Evolutionary conservation across 768 basidiomycete species (phyloP).

Genomic region (Cystobasidium tubakii): DNA sequence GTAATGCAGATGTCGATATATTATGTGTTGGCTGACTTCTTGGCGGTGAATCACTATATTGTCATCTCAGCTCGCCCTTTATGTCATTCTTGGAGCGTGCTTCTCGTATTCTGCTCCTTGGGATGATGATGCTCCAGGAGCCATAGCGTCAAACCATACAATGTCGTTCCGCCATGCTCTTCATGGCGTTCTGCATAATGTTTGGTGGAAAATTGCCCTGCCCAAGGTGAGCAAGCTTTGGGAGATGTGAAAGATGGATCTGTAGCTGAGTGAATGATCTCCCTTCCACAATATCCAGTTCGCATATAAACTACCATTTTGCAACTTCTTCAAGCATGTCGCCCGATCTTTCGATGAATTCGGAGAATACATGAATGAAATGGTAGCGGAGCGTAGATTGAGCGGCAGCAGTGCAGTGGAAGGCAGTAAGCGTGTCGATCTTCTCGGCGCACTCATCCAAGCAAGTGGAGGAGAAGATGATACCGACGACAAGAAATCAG

Average conservation of each 20-base stretch:
- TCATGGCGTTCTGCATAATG: constrained; percentile 34
- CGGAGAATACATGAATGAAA: constrained; percentile 38
- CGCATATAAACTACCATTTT: constrained; percentile 18
- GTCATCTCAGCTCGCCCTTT: constrained; percentile 18
- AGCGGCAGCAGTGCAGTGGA: constrained; percentile 10
- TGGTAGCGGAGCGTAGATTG: constrained; percentile 39
- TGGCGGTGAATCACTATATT: too few species aligned
- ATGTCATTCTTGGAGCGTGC: background rate
- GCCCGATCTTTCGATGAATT: constrained; percentile 30
- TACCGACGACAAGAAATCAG: constrained; percentile 19
- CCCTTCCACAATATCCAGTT: constrained; percentile 10
- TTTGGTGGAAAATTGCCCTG: constrained; percentile 33
- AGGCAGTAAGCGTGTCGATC: constrained; percentile 8
- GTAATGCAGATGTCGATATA: background rate
- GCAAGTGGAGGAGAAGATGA: constrained; percentile 18
- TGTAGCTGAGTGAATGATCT: background rate
- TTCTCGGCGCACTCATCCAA: constrained; percentile 22
- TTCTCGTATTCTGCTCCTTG: constrained; percentile 29
- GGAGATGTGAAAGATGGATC: too few species aligned
- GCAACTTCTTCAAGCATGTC: constrained; percentile 22
- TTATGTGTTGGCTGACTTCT: too few species aligned
- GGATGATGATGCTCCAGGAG: constrained; percentile 36
- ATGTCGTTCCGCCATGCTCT: constrained; percentile 18
- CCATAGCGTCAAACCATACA: background rate
- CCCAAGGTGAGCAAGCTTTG: constrained; percentile 36